These are phyloP conservation scores for Galerina sulciceps DNA, from an alignment of 768 basidiomycete genomes.

Conservation along the genomic window DNA sequence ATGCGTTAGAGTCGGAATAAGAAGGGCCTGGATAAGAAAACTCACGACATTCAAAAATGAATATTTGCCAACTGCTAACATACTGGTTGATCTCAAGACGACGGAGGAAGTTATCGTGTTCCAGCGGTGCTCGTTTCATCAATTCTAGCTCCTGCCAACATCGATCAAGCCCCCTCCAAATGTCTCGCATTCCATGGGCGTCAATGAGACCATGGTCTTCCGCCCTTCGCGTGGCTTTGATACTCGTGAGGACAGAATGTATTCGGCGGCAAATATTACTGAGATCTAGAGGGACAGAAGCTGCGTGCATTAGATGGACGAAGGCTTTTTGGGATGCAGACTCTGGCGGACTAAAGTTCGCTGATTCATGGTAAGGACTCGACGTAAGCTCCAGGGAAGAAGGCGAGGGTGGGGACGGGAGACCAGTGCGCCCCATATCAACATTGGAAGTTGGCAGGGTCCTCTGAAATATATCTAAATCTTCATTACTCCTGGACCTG, in stretches of 20 bases:
- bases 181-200: slow-evolving; percentile 66
- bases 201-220: slow-evolving; percentile 61
- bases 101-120: slow-evolving; percentile 36
- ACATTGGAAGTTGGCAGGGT: slow-evolving; percentile 51
- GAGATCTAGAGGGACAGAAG: slow-evolving; percentile 75
- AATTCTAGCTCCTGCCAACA: slow-evolving; percentile 86
- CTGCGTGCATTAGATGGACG: slow-evolving; percentile 59
- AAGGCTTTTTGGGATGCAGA: slow-evolving; percentile 42
- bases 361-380: slow-evolving; percentile 22
- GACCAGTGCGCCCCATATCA: slow-evolving; percentile 27
- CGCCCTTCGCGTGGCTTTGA: slow-evolving; percentile 64
- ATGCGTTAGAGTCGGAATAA: slow-evolving; percentile 6
- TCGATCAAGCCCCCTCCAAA: slow-evolving; percentile 84
- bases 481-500: slow-evolving; percentile 66
- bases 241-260: slow-evolving; percentile 79
- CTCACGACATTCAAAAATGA: slow-evolving; percentile 89
- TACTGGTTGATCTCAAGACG: slow-evolving; percentile 56
- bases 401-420: slow-evolving; percentile 40
- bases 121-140: slow-evolving; percentile 45
- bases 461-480: slow-evolving; percentile 73
- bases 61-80: slow-evolving; percentile 89
- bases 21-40: slow-evolving; percentile 19
- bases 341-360: slow-evolving; percentile 26
- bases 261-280: slow-evolving; percentile 79
- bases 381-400: slow-evolving; percentile 27